Percentiles rank a stretch among this genome's conserved stretches.
Evolutionary conservation across 495 filamentous ascomycete species (phyloP).

Genomic region (Xylaria longipes): DNA sequence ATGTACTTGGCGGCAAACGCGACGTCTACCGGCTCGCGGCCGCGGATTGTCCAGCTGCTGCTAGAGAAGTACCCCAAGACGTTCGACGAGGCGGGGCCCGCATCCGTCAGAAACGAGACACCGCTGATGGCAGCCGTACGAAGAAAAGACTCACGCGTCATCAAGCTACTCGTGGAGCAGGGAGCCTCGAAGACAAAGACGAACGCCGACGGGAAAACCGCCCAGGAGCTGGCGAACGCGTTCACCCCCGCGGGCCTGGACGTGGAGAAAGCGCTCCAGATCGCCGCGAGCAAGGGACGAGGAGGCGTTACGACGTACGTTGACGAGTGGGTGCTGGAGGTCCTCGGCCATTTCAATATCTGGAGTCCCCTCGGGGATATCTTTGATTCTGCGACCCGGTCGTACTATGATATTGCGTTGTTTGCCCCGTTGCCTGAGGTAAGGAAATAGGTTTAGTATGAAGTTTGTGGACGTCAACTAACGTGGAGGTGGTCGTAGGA

Average conservation of each 20-base stretch:
- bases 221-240: slow-evolving; percentile 15
- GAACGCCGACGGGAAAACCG: slow-evolving; percentile 17
- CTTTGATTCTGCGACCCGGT: slow-evolving; percentile 9
- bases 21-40: slow-evolving; percentile 2
- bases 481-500: not conserved
- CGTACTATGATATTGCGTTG: slow-evolving; percentile 11
- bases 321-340: slow-evolving; percentile 13
- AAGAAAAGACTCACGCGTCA: slow-evolving; percentile 1
- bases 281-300: slow-evolving; percentile 10
- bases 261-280: slow-evolving; percentile 8
- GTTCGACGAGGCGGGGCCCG: slow-evolving; percentile 15
- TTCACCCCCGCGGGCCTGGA: slow-evolving; percentile 5
- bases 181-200: slow-evolving; percentile 13
- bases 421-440: slow-evolving; percentile 12
- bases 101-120: slow-evolving; percentile 3
- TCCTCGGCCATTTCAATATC: slow-evolving; percentile 19
- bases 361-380: slow-evolving; percentile 18
- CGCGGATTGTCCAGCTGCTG: slow-evolving; percentile 27
- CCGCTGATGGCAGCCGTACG: slow-evolving; percentile 17
- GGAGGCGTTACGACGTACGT: slow-evolving; percentile 19
- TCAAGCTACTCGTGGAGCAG: slow-evolving; percentile 24
- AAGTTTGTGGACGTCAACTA: not conserved
- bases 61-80: slow-evolving; percentile 18
- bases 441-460: not conserved
- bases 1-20: slow-evolving; percentile 26